Conservation (phyloP, 345 rosid species). For the Ceriops tagal region DNA sequence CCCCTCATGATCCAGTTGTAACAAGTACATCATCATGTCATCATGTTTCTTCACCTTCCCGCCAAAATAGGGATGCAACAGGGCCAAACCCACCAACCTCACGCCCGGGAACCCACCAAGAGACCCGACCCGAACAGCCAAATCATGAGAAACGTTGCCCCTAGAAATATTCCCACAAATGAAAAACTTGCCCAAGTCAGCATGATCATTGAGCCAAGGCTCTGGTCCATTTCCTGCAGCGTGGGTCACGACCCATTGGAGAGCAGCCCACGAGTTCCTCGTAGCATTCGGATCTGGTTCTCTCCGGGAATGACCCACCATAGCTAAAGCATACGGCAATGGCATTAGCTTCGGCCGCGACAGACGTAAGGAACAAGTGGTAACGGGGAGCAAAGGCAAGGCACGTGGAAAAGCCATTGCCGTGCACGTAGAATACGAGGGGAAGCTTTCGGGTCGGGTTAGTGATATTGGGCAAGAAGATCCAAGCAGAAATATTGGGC, state of each 20-base stretch:
- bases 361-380: slow-evolving; percentile 24
- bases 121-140: slow-evolving; percentile 31
- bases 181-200: slow-evolving; percentile 24
- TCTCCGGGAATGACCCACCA: slow-evolving; percentile 33
- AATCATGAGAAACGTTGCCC: slow-evolving; percentile 34
- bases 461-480: slow-evolving; percentile 32
- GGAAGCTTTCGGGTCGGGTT: slow-evolving; percentile 26
- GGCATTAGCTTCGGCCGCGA: slow-evolving; percentile 27
- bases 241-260: slow-evolving; percentile 43
- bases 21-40: slow-evolving; percentile 42
- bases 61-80: slow-evolving; percentile 51
- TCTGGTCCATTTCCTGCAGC: slow-evolving; percentile 30
- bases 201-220: slow-evolving; percentile 35
- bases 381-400: slow-evolving; percentile 33
- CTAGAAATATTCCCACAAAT: slow-evolving; percentile 44
- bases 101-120: slow-evolving; percentile 19
- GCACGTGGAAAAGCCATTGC: slow-evolving; percentile 37
- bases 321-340: slow-evolving; percentile 39
- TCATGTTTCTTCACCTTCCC: slow-evolving; percentile 35
- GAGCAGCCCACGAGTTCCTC: slow-evolving; percentile 51
- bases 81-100: slow-evolving; percentile 30
- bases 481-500: slow-evolving; percentile 35
- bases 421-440: slow-evolving; percentile 39
- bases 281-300: slow-evolving; percentile 43
- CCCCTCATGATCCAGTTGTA: slow-evolving; percentile 24